Evolutionary conservation across 2,329 filamentous ascomycete genomes (phyloP).

Genomic region (Emmonsiellopsis sp.): DNA sequence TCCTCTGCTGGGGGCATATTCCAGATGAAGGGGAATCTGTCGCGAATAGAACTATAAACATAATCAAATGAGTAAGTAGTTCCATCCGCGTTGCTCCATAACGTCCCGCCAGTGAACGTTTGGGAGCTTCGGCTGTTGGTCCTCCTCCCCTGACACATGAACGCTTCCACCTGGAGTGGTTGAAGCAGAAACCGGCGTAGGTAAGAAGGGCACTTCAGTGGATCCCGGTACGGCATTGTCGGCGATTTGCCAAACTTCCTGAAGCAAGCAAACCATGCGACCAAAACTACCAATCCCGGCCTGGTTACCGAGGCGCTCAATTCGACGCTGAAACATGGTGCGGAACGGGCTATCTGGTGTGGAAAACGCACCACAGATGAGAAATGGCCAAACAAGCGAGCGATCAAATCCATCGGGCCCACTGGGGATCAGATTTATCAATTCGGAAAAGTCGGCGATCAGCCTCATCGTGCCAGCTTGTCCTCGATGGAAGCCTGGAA

Average conservation of each 20-base stretch:
- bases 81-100: slow-evolving; percentile 83
- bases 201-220: not conserved
- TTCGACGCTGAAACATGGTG: slow-evolving; percentile 64
- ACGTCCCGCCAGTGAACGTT: slow-evolving; percentile 81
- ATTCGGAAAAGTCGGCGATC: slow-evolving; percentile 65
- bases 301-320: slow-evolving; percentile 64
- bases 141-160: not conserved
- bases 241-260: slow-evolving; percentile 70
- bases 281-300: slow-evolving; percentile 77
- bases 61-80: slow-evolving; percentile 72
- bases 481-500: slow-evolving; percentile 73
- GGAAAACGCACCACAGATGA: slow-evolving; percentile 75
- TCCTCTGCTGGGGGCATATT: too few relatives aligned
- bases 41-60: too few relatives aligned
- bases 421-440: slow-evolving; percentile 72
- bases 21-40: too few relatives aligned
- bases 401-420: slow-evolving; percentile 79
- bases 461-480: slow-evolving; percentile 67
- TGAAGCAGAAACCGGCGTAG: slow-evolving; percentile 1
- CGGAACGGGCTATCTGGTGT: slow-evolving; percentile 66
- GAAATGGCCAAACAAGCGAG: slow-evolving; percentile 84
- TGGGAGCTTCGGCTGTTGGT: slow-evolving; percentile 11
- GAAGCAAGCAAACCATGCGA: slow-evolving; percentile 65
- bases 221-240: slow-evolving; percentile 41
- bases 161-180: slow-evolving; percentile 1